Evolutionary conservation across 345 rosid species (phyloP), one percentile per base, ranked within the genome.

Genomic region (Gossypium rotundifolium): DNA sequence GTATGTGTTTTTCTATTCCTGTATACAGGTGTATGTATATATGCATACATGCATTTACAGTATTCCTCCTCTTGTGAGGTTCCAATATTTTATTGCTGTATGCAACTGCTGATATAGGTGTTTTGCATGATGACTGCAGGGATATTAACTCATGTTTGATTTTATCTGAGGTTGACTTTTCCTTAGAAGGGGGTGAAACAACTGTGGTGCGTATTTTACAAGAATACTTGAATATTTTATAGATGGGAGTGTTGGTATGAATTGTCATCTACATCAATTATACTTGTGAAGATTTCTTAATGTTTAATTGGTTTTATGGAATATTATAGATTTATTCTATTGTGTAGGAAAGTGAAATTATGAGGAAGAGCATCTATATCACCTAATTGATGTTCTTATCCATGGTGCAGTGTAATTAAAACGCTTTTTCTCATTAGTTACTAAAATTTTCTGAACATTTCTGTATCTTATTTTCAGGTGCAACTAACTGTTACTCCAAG

Each of bases 401-500:
- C 58, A 16, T 75, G 67, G 51, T 57, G 51, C 44, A 59, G 51
- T 48, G 45, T 64, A 49, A 62, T 67, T 45, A 66, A 66, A 45
- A 66, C 12, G 14, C 38, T 20, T 45, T 45, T 23, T 45, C 11
- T 67, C 55, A 7, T 65, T 16, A 51, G 25, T 25, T 27, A 0
- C 49, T 45, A 5, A 45, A 45, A 52, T 70, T 64, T 52, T 46
- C 11, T 29, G 66, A 77, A 53, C 18, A 27, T 57, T 49, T 38
- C 17, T 75, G 57, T 27, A 62, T 74, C 62, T 52, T 8, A 62
- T 61, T 75, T 76, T 58, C 85, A 95, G 99, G 96, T 93, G 80
- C 89, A 90, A 85, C 88, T 93, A 49, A 85, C 85, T 20, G 98
- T 95, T 70, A 95, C 92, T 78, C 94, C 99, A 27, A 82, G 72